Base-by-base conservation (phyloP, 176 grass and related monocot genomes). In the Phyllostachys edulis region DNA sequence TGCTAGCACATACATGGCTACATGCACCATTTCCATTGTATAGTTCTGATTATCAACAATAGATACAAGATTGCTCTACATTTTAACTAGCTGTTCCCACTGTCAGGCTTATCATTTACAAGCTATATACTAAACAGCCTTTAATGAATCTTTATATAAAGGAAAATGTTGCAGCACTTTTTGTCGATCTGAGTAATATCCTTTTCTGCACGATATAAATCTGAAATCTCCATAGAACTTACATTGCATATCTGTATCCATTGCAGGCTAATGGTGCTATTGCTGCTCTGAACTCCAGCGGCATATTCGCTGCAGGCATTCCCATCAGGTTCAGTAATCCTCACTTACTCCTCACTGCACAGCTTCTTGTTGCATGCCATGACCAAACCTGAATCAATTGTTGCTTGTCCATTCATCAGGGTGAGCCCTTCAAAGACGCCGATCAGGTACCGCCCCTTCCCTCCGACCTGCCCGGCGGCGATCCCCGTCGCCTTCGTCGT, bases 381-480 rank as follows among this genome's bases (percentile, higher is more conserved):
- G 3, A 51, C 26, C 45, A 73, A 51, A 26, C 41, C 56, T 60
- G 21, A 24, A 60, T n/a, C 54, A 21, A n/a, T 44, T 23, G 3
- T 18, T 73, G 26, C 16, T 9, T 21, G 47, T 54, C 27, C 7
- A 51, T 50, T 23, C 56, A 26, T 42, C 54, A 86, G 84, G 76
- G 71, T 87, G 17, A 82, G 85, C 52, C 78, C 85, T 75, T 82
- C 85, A 9, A 87, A 87, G 78, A 87, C 84, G 47, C 84, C 84
- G 26, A 59, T 86, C 45, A 86, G 55, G 60, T 9, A 37, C 37
- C 0, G n/a, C 56, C 9, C 3, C 56, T 5, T 16, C n/a, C 9
- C n/a, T 24, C n/a, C 1, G 56, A 9, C 21, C 56, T 24, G 56
- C 37, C 17, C 38, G 38, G 21, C 56, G 56, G n/a, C n/a, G n/a